phyloP scores from a whole-genome alignment of 257 asterid species.

The Ajuga chamaepitys region DNA sequence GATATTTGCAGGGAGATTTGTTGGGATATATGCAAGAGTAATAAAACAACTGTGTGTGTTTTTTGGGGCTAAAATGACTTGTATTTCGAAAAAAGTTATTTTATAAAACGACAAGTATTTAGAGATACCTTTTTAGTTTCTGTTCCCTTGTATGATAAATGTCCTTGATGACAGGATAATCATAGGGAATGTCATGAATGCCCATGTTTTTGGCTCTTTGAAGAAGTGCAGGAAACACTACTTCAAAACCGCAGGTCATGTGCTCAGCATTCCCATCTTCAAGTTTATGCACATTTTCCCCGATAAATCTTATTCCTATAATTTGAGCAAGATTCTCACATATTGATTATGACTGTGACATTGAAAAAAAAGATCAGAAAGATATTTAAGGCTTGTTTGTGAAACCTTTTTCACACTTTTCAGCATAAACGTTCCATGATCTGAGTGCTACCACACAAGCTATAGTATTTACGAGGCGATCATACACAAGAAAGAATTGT shows the following conservation, averaged over 20 bases:
- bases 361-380: too few species aligned
- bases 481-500: neutral
- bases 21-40: too few species aligned
- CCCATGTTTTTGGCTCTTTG: neutral
- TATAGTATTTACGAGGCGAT: neutral
- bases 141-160: neutral
- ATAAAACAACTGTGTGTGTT: neutral
- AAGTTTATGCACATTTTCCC: neutral
- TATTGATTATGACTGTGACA: too few species aligned
- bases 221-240: neutral
- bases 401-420: neutral
- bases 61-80: neutral
- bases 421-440: neutral
- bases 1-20: neutral
- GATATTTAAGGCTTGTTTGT: neutral
- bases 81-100: too few species aligned
- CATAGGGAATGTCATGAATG: neutral
- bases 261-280: neutral
- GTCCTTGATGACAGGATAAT: neutral
- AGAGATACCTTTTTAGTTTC: too few species aligned
- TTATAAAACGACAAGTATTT: too few species aligned
- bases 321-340: neutral
- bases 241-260: neutral
- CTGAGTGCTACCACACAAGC: neutral
- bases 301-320: neutral